Evolutionary conservation across 495 filamentous ascomycete species (phyloP).

Genomic region (Hyaloscypha variabilis): DNA sequence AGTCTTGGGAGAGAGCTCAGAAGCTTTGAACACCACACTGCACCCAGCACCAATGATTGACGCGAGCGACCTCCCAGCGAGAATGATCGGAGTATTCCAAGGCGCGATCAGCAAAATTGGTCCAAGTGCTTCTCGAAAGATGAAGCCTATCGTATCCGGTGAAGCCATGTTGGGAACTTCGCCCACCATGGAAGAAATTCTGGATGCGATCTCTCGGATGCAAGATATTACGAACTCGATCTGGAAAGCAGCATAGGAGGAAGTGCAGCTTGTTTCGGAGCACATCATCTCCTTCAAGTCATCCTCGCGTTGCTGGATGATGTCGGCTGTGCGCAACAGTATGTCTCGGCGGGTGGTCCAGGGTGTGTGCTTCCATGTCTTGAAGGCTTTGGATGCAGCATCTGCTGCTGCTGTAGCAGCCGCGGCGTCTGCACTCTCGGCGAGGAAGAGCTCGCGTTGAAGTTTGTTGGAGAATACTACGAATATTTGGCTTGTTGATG

Average conservation of each 20-base stretch:
- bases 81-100: slow-evolving; percentile 67
- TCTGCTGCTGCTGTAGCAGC: too few species aligned
- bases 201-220: not conserved
- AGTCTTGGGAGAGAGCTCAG: slow-evolving; percentile 72
- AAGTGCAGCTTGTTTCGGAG: not conserved
- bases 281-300: not conserved
- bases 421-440: too few species aligned
- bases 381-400: not conserved
- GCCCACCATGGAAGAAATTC: not conserved
- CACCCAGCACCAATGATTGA: slow-evolving; percentile 77
- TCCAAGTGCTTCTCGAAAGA: not conserved
- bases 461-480: too few species aligned
- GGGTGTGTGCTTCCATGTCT: slow-evolving; percentile 6
- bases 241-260: not conserved
- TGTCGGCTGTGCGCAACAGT: not conserved
- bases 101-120: not conserved
- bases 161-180: not conserved
- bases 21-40: slow-evolving; percentile 73
- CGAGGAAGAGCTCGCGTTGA: too few species aligned
- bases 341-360: not conserved
- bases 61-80: slow-evolving; percentile 65
- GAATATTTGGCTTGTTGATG: too few species aligned
- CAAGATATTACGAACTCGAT: not conserved
- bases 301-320: not conserved
- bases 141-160: not conserved